These are phyloP conservation scores for Eragrostis tef DNA, from an alignment of 202 grass and related monocot genomes.

Conservation along the genomic window DNA sequence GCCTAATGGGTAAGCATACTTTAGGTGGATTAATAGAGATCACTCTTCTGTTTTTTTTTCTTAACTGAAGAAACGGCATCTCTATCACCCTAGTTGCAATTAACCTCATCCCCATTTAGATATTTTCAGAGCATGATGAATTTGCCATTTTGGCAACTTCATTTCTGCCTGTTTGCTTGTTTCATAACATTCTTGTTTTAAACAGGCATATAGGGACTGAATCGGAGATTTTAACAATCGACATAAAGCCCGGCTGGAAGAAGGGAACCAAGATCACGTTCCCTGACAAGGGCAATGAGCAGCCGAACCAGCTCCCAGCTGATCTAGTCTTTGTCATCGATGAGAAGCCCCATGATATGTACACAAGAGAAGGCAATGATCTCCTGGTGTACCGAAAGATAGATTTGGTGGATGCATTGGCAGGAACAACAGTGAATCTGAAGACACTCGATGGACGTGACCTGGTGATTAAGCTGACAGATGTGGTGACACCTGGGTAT, in stretches of 20 bases:
- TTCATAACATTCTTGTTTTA: conserved; percentile 27
- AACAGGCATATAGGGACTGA: conserved; percentile 66
- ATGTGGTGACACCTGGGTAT: conserved; percentile 82
- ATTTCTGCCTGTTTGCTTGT: neutral
- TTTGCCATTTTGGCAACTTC: neutral
- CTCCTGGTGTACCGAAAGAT: conserved; percentile 73
- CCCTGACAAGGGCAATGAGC: conserved; percentile 92
- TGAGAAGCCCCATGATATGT: conserved; percentile 86
- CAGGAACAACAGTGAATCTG: conserved; percentile 70
- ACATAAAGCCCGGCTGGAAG: conserved; percentile 95
- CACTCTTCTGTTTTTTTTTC: neutral
- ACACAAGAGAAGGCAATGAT: conserved; percentile 86
- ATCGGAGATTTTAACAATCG: conserved; percentile 88
- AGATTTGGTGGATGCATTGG: conserved; percentile 76
- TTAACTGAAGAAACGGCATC: neutral
- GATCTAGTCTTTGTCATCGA: conserved; percentile 93
- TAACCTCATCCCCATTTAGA: neutral
- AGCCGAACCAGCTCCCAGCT: conserved; percentile 73
- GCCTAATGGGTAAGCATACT: conserved; percentile 64
- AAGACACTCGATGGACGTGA: conserved; percentile 83
- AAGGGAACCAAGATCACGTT: conserved; percentile 97
- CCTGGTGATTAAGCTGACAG: conserved; percentile 75
- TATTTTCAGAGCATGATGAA: neutral
- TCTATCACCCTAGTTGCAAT: neutral
- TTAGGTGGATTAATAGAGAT: neutral